phyloP scores from a whole-genome alignment of 192 early-diverging fungal genomes.

The Coemansia sp. region DNA sequence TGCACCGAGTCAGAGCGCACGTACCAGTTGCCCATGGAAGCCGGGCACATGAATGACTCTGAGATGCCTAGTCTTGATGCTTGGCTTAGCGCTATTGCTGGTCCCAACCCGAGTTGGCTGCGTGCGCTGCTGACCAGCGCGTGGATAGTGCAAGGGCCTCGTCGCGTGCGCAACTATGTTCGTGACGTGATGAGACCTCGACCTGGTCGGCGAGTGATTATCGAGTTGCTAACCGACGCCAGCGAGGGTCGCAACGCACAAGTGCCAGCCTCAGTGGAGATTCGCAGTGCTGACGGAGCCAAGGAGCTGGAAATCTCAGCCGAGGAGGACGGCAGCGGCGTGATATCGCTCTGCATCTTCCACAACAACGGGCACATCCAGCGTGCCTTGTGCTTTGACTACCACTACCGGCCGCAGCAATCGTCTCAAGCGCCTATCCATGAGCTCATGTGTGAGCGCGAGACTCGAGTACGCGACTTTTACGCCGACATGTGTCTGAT shows the following conservation, averaged over 20 bases:
- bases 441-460: slow-evolving; percentile 59
- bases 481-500: slow-evolving; percentile 80
- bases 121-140: slow-evolving; percentile 75
- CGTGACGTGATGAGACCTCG: slow-evolving; percentile 64
- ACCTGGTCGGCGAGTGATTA: slow-evolving; percentile 53
- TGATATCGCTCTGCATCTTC: slow-evolving; percentile 61
- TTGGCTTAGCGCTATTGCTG: slow-evolving; percentile 71
- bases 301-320: slow-evolving; percentile 19
- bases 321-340: background rate
- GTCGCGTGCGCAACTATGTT: slow-evolving; percentile 63
- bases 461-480: slow-evolving; percentile 84
- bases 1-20: slow-evolving; percentile 8
- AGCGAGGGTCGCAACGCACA: background rate
- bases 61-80: slow-evolving; percentile 23
- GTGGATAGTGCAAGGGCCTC: slow-evolving; percentile 74
- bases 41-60: background rate
- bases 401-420: slow-evolving; percentile 68
- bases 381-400: slow-evolving; percentile 72
- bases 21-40: slow-evolving; percentile 10
- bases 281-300: background rate
- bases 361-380: slow-evolving; percentile 42
- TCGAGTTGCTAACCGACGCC: slow-evolving; percentile 1
- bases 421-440: slow-evolving; percentile 83
- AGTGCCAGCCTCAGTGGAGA: background rate
- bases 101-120: slow-evolving; percentile 74